A percentile compares a stretch with the other conserved stretches of the same genome.
phyloP scores from a whole-genome alignment of 2,329 filamentous ascomycete species.

The Diaporthe amygdali region DNA sequence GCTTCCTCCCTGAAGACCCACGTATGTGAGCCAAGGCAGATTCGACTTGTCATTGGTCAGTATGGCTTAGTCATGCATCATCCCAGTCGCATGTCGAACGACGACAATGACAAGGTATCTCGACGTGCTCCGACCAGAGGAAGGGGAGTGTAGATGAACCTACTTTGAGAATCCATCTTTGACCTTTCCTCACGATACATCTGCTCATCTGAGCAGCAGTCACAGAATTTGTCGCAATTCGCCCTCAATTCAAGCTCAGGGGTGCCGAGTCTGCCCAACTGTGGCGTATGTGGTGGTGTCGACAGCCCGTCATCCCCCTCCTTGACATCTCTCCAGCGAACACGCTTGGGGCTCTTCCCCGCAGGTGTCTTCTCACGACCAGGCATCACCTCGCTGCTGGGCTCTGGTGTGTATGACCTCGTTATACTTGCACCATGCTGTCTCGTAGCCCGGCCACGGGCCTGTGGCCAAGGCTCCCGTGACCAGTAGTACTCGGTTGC shows the following conservation, averaged over 20 bases:
- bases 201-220: slow-evolving; percentile 14
- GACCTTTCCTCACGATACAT: slow-evolving; percentile 8
- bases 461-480: background rate
- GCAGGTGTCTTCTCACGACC: background rate
- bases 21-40: slow-evolving; percentile 24
- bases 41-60: slow-evolving; percentile 25
- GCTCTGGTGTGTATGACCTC: background rate
- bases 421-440: background rate
- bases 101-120: background rate
- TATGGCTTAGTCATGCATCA: slow-evolving; percentile 23
- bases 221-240: slow-evolving; percentile 10
- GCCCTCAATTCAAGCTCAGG: slow-evolving; percentile 21
- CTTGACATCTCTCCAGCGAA: background rate
- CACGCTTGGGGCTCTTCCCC: background rate
- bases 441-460: background rate
- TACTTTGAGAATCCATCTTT: slow-evolving; percentile 26
- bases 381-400: background rate
- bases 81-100: background rate
- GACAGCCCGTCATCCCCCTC: background rate
- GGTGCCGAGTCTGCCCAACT: slow-evolving; percentile 18
- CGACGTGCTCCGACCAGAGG: background rate
- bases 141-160: background rate
- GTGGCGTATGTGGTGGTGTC: slow-evolving; percentile 17
- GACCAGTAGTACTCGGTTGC: slow-evolving; percentile 8
- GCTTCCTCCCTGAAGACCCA: background rate